Percentiles rank a stretch among this genome's conserved stretches.
phyloP scores from a whole-genome alignment of 1,284 basidiomycete species.

The Lignosus rhinocerotis region DNA sequence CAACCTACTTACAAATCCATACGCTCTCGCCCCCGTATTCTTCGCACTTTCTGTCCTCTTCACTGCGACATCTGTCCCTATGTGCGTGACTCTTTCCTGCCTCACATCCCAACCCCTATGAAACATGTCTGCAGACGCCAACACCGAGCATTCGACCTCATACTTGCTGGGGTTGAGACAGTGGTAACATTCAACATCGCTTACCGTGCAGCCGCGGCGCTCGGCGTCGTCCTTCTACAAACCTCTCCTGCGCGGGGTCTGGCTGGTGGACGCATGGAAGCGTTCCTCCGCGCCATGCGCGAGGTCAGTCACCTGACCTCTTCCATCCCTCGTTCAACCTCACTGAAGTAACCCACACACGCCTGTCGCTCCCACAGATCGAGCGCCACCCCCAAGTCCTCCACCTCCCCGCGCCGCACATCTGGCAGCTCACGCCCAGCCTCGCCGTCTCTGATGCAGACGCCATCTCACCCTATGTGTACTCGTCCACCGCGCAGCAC shows the following conservation, averaged over 20 bases:
- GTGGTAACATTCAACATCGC: conserved; percentile 78
- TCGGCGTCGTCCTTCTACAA: conserved; percentile 84
- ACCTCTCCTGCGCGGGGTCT: conserved; percentile 74
- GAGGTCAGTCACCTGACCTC: conserved; percentile 53
- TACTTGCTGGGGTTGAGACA: conserved; percentile 74
- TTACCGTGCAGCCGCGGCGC: conserved; percentile 75
- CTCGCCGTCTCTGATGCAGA: conserved; percentile 29
- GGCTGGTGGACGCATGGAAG: conserved; percentile 69
- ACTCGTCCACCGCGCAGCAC: conserved; percentile 11
- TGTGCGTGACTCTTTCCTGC: conserved; percentile 41
- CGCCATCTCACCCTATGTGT: conserved; percentile 21
- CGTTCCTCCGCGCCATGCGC: conserved; percentile 75
- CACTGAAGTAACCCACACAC: neutral
- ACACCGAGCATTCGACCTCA: conserved; percentile 71
- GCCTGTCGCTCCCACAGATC: conserved; percentile 45
- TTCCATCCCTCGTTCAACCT: neutral
- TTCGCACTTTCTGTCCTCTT: conserved; percentile 46
- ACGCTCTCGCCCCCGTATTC: conserved; percentile 41
- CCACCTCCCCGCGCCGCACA: conserved; percentile 78
- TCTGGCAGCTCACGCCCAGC: conserved; percentile 79
- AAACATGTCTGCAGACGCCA: conserved; percentile 42
- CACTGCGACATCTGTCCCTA: conserved; percentile 46
- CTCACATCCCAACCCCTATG: conserved; percentile 8
- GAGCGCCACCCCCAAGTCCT: conserved; percentile 78
- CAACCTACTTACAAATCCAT: conserved; percentile 54